A percentile compares a stretch with the other conserved stretches of the same genome.
phyloP scores from a whole-genome alignment of 306 rosid genomes.

The Malus fusca region DNA sequence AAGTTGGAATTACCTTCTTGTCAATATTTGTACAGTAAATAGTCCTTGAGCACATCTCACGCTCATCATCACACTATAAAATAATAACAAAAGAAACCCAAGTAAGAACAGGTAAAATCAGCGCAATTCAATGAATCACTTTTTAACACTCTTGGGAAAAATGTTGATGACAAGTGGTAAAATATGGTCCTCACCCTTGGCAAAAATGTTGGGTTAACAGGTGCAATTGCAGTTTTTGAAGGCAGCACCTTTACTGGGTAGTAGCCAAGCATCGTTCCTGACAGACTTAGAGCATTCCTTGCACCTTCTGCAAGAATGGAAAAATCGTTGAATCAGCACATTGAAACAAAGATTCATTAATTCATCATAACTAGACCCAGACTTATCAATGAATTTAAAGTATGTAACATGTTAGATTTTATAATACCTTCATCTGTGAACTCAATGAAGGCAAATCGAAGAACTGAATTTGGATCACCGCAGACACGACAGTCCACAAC shows the following conservation, averaged over 20 bases:
- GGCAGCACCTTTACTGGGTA: constrained; percentile 93
- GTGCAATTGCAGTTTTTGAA: constrained; percentile 98
- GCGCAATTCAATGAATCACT: constrained; percentile 2
- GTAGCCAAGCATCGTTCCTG: constrained; percentile 94
- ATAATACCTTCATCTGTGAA: constrained; percentile 92
- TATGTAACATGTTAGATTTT: background rate
- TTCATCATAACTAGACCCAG: background rate
- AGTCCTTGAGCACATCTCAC: constrained; percentile 98
- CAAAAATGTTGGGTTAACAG: constrained; percentile 86
- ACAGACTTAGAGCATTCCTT: constrained; percentile 78
- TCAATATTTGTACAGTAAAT: constrained; percentile 95
- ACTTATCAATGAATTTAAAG: background rate
- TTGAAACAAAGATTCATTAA: constrained; percentile 1
- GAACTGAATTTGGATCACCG: constrained; percentile 95
- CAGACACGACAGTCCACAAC: constrained; percentile 98
- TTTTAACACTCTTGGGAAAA: background rate
- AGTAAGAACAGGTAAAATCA: constrained; percentile 4
- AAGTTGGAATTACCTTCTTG: constrained; percentile 67
- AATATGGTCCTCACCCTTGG: constrained; percentile 65
- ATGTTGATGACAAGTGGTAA: background rate
- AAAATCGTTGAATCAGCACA: constrained; percentile 10
- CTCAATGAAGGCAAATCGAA: constrained; percentile 91
- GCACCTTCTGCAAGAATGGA: constrained; percentile 72
- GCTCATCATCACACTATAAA: constrained; percentile 77
- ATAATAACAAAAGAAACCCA: constrained; percentile 15